Evolutionary conservation across 2,329 filamentous ascomycete genomes (phyloP).

Genomic region (Microsporum canis): DNA sequence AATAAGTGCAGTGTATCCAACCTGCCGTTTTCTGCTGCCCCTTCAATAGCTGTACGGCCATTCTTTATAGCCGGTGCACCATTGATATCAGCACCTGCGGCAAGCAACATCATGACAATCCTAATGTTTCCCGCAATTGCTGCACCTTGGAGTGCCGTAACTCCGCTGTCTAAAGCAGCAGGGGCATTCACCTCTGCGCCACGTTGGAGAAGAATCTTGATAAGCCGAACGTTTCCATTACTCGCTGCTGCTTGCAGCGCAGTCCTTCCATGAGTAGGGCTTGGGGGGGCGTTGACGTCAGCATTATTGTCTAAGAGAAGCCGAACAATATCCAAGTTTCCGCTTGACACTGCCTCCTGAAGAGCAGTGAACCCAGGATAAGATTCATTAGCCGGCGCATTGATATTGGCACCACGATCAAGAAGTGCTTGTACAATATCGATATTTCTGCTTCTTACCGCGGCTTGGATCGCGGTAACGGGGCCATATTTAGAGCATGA

Average conservation of each 20-base stretch:
- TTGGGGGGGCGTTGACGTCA: conserved; percentile 2
- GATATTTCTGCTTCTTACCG: no score
- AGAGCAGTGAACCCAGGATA: conserved; percentile 12
- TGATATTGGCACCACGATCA: conserved; percentile 27
- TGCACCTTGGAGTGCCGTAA: conserved; percentile 7
- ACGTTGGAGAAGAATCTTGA: conserved; percentile 5
- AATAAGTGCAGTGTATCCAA: conserved; percentile 23
- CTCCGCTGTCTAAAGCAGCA: neutral
- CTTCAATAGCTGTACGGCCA: conserved; percentile 7
- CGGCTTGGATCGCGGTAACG: no score
- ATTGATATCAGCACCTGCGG: conserved; percentile 6
- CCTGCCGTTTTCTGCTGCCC: conserved; percentile 15
- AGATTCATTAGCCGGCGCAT: conserved; percentile 15
- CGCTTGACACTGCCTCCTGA: conserved; percentile 12
- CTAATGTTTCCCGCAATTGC: neutral
- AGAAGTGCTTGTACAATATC: no score
- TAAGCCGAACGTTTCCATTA: neutral
- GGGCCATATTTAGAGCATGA: no score
- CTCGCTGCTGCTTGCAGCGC: conserved; percentile 5
- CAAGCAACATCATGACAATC: conserved; percentile 3
- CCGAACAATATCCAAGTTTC: conserved; percentile 13
- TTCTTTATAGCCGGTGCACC: neutral
- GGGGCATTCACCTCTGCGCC: conserved; percentile 7
- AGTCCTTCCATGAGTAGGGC: neutral
- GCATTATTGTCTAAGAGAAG: conserved; percentile 6